phyloP scores from a whole-genome alignment of 2,329 filamentous ascomycete species.

The Trichoderma simmonsii region DNA sequence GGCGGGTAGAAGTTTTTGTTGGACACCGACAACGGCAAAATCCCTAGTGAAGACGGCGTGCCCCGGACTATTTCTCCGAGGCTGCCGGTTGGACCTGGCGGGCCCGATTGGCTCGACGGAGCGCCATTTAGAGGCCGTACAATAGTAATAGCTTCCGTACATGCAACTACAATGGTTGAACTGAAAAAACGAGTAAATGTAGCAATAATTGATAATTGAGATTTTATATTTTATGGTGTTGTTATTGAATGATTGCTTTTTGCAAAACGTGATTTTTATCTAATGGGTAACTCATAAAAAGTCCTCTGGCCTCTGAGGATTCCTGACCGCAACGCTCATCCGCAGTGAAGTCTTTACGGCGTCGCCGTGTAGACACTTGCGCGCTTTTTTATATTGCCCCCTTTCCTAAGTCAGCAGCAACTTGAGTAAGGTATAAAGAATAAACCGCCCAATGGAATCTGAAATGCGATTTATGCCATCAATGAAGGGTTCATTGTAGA shows the following conservation, averaged over 20 bases:
- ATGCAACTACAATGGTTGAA: not conserved
- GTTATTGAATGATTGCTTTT: not conserved
- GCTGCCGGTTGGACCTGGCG: conserved; percentile 14
- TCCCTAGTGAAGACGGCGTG: conserved; percentile 15
- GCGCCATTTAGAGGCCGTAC: not conserved
- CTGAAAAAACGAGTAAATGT: not conserved
- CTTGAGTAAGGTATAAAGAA: not conserved
- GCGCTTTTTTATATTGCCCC: not conserved
- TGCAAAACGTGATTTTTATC: not conserved
- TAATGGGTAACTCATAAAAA: not conserved
- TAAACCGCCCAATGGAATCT: no score
- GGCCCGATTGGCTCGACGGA: not conserved
- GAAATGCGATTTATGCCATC: not conserved
- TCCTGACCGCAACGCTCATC: not conserved
- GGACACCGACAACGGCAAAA: conserved; percentile 7
- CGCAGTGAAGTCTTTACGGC: not conserved
- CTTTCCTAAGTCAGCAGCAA: not conserved
- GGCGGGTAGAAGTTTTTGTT: conserved; percentile 15
- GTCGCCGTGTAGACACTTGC: not conserved
- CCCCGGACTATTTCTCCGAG: conserved; percentile 18
- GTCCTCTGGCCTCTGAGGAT: not conserved
- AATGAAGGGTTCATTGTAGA: not conserved
- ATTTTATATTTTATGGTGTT: not conserved
- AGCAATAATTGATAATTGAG: not conserved
- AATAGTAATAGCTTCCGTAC: not conserved